Base-by-base conservation (phyloP, 768 basidiomycete genomes). In the Mycena kentingensis region DNA sequence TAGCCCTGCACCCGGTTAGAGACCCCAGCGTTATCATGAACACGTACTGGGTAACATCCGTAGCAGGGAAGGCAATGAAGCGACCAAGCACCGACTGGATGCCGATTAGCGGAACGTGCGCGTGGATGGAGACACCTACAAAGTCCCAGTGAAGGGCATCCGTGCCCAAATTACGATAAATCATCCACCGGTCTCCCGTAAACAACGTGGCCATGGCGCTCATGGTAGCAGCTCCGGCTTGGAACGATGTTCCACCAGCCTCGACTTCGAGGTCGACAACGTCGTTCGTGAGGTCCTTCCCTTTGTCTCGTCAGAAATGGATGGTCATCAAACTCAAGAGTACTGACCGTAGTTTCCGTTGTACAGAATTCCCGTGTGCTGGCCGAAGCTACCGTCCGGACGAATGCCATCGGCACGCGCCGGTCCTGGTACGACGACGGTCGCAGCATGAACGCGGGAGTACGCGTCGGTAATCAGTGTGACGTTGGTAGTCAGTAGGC, bases 121-220 rank as follows among this genome's bases (percentile, higher is more conserved):
- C 5, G 16, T 16, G 7, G 3, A 36, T 25, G 13, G 55, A 26
- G 36, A 16, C 3, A 75, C 85, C 62, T 51, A 87, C 85, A 61
- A 86, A 82, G 60, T 90, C 87, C 84, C 85, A 90, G 62, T 87
- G 85, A 39, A 83, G 62, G 16, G 81, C 76, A 4, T 74, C 68
- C 1, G 86, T 85, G 24, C 76, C 43, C 10, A 72, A 65, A 61
- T 89, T 88, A 12, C 70, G 69, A 60, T 78, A 85, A 24, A 87
- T 82, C 85, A 88, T 87, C 87, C 87, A 90, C 38, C 72, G 70
- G 53, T 82, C 73, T 0, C 81, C 87, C 27, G 80, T 73, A 51
- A 88, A 74, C 4, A 85, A 67, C 12, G 74, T 78, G 8, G 74
- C 77, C 43, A 88, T 77, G 0, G 85, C 84, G 24, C 60, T 51